Conservation (phyloP, 1,139 yeast genomes). For the Sugiyamaella neomexicana region DNA sequence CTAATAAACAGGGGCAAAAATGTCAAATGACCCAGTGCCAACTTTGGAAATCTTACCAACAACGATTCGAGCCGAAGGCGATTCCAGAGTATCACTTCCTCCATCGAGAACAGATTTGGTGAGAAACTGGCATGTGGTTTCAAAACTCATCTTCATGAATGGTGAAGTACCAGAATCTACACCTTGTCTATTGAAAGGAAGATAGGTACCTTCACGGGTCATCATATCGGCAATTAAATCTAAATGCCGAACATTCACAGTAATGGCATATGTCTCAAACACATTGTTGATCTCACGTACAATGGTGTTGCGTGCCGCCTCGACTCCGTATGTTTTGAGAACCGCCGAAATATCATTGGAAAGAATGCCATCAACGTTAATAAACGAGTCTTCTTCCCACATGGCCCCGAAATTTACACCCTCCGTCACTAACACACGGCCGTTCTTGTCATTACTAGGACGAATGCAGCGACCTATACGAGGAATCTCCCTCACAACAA, state of each 20-base stretch:
- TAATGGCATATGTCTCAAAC: slow-evolving; percentile 93
- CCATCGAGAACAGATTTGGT: slow-evolving; percentile 95
- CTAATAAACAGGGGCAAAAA: slow-evolving; percentile 38
- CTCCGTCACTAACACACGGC: slow-evolving; percentile 82
- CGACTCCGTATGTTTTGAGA: slow-evolving; percentile 91
- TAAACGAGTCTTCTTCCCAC: slow-evolving; percentile 97
- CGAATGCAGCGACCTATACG: slow-evolving; percentile 90
- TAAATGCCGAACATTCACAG: slow-evolving; percentile 90
- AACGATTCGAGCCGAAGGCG: slow-evolving; percentile 95
- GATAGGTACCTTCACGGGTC: slow-evolving; percentile 97
- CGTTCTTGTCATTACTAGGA: slow-evolving; percentile 63
- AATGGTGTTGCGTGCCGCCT: slow-evolving; percentile 97
- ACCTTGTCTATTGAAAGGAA: slow-evolving; percentile 98
- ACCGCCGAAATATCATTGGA: slow-evolving; percentile 95
- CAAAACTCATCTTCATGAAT: slow-evolving; percentile 98
- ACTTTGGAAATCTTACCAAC: slow-evolving; percentile 87
- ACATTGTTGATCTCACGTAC: slow-evolving; percentile 95
- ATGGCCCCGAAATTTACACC: slow-evolving; percentile 97
- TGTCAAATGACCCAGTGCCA: slow-evolving; percentile 96
- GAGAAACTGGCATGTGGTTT: slow-evolving; percentile 95
- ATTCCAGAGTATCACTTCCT: slow-evolving; percentile 81
- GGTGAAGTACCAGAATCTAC: slow-evolving; percentile 94
- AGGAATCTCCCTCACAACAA: slow-evolving; percentile 92
- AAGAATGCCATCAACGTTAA: slow-evolving; percentile 81
- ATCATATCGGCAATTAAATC: slow-evolving; percentile 98